Percentiles rank a stretch among this genome's conserved stretches.
These are phyloP conservation scores for Ephemerocybe angulata DNA, from an alignment of 768 basidiomycete species.

Conservation along the genomic window DNA sequence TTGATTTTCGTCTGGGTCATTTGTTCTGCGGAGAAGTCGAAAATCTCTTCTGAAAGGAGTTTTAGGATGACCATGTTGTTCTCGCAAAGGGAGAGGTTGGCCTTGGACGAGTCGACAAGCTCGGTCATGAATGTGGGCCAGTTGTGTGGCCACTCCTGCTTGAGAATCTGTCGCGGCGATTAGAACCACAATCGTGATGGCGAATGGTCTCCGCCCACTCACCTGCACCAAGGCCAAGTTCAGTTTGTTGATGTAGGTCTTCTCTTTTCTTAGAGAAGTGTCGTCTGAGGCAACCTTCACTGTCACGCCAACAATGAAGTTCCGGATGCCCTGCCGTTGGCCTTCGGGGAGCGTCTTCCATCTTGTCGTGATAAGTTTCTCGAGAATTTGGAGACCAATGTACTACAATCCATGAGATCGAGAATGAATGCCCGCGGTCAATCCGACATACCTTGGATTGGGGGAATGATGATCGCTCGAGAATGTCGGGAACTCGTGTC, in stretches of 20 bases:
- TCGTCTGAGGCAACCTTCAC: constrained; percentile 95
- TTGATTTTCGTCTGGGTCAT: constrained; percentile 98
- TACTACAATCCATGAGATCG: constrained; percentile 51
- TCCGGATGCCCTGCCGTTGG: constrained; percentile 94
- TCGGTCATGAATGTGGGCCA: constrained; percentile 98
- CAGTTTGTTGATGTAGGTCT: constrained; percentile 92
- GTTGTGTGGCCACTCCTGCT: constrained; percentile 99
- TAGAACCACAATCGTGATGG: constrained; percentile 2
- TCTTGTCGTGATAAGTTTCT: constrained; percentile 88
- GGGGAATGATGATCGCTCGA: constrained; percentile 78
- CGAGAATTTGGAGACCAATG: constrained; percentile 94
- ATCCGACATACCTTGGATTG: constrained; percentile 69
- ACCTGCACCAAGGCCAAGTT: constrained; percentile 96
- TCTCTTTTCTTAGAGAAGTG: constrained; percentile 81
- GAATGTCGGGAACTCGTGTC: constrained; percentile 93
- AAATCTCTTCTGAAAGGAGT: constrained; percentile 96
- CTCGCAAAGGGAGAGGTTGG: constrained; percentile 93
- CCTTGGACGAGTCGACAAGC: constrained; percentile 95
- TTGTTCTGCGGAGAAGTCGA: constrained; percentile 97
- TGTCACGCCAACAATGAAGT: constrained; percentile 91
- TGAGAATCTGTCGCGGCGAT: constrained; percentile 71
- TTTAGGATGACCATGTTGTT: constrained; percentile 99
- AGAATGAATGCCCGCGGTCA: constrained; percentile 5
- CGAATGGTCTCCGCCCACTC: constrained; percentile 17
- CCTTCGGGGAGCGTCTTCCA: constrained; percentile 96